A percentile compares a stretch with the other conserved stretches of the same genome.
phyloP scores from a whole-genome alignment of 2,329 filamentous ascomycete species.

The Helicocarpus griseus region DNA sequence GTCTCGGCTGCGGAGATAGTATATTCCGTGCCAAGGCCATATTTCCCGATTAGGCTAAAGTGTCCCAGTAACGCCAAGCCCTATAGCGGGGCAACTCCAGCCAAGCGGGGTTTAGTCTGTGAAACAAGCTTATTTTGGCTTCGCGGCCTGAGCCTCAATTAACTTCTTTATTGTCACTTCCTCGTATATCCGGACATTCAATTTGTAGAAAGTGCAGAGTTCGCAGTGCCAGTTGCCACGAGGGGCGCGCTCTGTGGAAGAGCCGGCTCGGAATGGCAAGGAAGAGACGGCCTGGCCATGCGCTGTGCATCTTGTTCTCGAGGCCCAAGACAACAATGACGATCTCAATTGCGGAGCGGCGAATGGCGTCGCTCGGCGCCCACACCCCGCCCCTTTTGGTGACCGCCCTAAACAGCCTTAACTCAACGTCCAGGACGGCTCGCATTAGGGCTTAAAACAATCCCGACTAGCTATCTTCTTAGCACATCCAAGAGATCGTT shows the following conservation, averaged over 20 bases:
- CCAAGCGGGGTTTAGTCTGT: no score
- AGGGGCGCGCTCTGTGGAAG: no score
- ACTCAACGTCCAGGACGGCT: not conserved
- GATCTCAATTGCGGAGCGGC: slow-evolving; percentile 1
- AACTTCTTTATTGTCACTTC: no score
- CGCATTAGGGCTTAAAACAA: not conserved
- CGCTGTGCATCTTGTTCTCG: not conserved
- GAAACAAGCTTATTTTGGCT: no score
- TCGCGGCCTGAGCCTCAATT: no score
- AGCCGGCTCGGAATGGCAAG: no score
- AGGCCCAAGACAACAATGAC: not conserved
- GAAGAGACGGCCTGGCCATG: not conserved
- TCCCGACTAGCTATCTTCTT: not conserved
- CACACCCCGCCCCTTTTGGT: not conserved
- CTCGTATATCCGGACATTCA: no score
- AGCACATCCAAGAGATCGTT: no score
- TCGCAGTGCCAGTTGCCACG: no score
- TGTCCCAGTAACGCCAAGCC: no score
- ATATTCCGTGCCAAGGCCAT: not conserved
- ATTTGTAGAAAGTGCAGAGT: no score
- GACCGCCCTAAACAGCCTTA: not conserved
- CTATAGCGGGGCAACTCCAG: no score
- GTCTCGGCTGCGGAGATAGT: not conserved
- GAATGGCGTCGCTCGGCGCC: not conserved
- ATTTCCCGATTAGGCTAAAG: not conserved